phyloP scores from a whole-genome alignment of 2,329 filamentous ascomycete genomes.

The Aspergillus hortae region DNA sequence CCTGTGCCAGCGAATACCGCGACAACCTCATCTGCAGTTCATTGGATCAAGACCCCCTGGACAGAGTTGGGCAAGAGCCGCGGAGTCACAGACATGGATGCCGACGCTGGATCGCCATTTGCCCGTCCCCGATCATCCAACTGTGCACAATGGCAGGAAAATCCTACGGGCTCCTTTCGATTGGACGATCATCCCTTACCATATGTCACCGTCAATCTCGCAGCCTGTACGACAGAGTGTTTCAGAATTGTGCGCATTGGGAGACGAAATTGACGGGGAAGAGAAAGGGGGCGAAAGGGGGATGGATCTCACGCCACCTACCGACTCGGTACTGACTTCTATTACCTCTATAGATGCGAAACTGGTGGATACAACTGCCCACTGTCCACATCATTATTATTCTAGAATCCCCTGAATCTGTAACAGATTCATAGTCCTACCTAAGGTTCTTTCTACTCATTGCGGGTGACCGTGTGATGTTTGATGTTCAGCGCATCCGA shows the following conservation, averaged over 20 bases:
- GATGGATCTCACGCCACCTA: not conserved
- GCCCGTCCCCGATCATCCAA: not conserved
- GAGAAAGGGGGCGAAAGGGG: slow-evolving; percentile 7
- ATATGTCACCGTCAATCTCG: slow-evolving; percentile 15
- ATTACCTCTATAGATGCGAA: slow-evolving; percentile 1
- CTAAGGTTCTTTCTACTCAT: not conserved
- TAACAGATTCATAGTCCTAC: slow-evolving; percentile 7
- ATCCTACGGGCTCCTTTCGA: slow-evolving; percentile 6
- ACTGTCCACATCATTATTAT: not conserved
- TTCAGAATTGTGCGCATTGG: slow-evolving; percentile 9
- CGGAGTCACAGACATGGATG: not conserved
- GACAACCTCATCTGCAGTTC: not conserved
- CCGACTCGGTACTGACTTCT: not conserved
- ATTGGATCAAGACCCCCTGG: not conserved
- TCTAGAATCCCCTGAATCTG: not conserved
- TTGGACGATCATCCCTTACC: slow-evolving; percentile 18
- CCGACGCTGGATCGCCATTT: slow-evolving; percentile 1
- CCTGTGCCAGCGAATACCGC: not conserved
- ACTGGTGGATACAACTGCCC: slow-evolving; percentile 1
- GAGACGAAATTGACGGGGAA: not conserved
- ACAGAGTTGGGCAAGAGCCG: slow-evolving; percentile 1
- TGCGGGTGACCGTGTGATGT: not conserved
- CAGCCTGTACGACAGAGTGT: slow-evolving; percentile 8
- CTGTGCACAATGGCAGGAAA: slow-evolving; percentile 1
- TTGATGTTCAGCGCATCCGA: slow-evolving; percentile 6